Percentiles rank a stretch among this genome's conserved stretches.
Evolutionary conservation across 805 yeast genomes (phyloP).

Genomic region (Limtongozyma cylindracea): DNA sequence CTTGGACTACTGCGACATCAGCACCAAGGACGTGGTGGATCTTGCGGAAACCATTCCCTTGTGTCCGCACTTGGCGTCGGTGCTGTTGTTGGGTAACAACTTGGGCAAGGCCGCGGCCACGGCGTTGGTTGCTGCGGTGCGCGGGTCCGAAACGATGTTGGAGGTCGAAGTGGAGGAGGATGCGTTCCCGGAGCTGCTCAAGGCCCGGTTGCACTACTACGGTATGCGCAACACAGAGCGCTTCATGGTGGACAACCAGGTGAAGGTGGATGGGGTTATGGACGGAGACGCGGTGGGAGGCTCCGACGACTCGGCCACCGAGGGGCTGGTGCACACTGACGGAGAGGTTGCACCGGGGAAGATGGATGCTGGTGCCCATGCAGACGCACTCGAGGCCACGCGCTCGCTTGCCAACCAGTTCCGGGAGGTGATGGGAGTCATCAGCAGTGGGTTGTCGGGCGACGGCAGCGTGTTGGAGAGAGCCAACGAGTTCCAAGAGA

Average conservation of each 20-base stretch:
- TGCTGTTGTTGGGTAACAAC: slow-evolving; percentile 42
- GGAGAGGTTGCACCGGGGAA: slow-evolving; percentile 7
- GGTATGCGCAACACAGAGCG: slow-evolving; percentile 65
- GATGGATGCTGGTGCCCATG: background rate
- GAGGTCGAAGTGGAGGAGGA: slow-evolving; percentile 45
- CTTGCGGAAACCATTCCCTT: slow-evolving; percentile 47
- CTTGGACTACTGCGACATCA: slow-evolving; percentile 40
- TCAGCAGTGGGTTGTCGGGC: slow-evolving; percentile 8
- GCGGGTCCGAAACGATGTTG: slow-evolving; percentile 34
- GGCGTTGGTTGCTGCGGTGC: slow-evolving; percentile 45
- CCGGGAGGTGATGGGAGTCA: slow-evolving; percentile 8
- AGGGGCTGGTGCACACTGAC: slow-evolving; percentile 3
- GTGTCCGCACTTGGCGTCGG: slow-evolving; percentile 37
- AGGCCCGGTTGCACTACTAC: slow-evolving; percentile 51
- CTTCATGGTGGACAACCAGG: too few species aligned
- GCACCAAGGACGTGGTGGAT: slow-evolving; percentile 25
- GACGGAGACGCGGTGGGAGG: too few species aligned
- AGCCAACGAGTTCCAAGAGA: slow-evolving; percentile 7
- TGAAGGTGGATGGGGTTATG: too few species aligned
- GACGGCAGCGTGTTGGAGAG: slow-evolving; percentile 7
- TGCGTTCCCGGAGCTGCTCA: slow-evolving; percentile 30
- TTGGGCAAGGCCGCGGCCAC: slow-evolving; percentile 35
- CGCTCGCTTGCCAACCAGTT: slow-evolving; percentile 8
- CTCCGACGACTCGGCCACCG: background rate
- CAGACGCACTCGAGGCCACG: background rate